Base-by-base conservation (phyloP, 2,329 filamentous ascomycete species). In the Colletotrichum orbiculare region DNA sequence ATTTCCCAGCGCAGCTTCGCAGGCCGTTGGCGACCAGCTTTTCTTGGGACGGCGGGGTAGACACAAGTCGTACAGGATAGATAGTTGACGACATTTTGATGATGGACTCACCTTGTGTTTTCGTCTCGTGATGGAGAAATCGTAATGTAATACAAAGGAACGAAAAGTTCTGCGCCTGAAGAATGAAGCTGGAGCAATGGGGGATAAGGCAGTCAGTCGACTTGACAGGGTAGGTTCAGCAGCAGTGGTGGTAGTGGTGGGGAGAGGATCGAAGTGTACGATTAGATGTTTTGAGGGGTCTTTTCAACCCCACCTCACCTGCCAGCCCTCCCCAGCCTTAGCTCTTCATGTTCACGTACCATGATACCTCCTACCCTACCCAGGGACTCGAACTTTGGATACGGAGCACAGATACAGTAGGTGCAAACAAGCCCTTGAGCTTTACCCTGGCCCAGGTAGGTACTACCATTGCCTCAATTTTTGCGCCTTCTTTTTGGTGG, bases 241-340 rank as follows among this genome's bases (percentile, higher is more conserved):
- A 52, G 52, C 42, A n/a, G n/a, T n/a, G n/a, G n/a, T n/a, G n/a
- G n/a, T n/a, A 54, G 58, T 42, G 56, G 43, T 45, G 45, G n/a
- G 57, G 50, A 41, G 39, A 37, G 47, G 52, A 41, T 55, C 39
- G 61, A 59, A 59, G 58, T 41, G 63, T 15, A 15, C 15, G 15
- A 15, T 15, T 58, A 56, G 42, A 48, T 57, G 57, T 61, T 61
- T 61, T 65, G 63, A 66, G 63, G 63, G 63, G 63, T 66, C 58
- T 57, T 66, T 66, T 59, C 58, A 56, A 54, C 37, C 45, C 55
- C 46, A 56, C 63, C 63, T 59, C 63, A 63, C 61, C 61, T 62
- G 37, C 54, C n/a, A 17, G n/a, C 7, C 15, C 17, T 6, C n/a
- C 3, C 54, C 35, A 41, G 55, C 25, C 35, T 47, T 35, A 39